phyloP scores from a whole-genome alignment of 306 rosid species.

The Vigna nakashimae region DNA sequence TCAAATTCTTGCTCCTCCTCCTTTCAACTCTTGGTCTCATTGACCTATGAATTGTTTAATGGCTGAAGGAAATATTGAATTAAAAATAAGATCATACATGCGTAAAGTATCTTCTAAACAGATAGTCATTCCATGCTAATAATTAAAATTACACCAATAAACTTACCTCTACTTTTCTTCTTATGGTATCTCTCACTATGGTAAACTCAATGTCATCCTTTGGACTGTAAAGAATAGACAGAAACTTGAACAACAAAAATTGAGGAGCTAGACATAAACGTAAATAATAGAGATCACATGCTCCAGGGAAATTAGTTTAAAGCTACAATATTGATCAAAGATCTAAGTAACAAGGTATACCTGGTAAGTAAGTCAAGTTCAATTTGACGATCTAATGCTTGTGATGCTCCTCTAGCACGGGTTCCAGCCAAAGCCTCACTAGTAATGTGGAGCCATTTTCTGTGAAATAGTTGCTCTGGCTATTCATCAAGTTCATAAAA shows the following conservation, averaged over 20 bases:
- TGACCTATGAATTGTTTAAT: conserved; percentile 28
- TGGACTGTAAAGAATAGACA: conserved; percentile 59
- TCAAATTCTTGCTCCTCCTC: background rate
- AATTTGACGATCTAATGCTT: conserved; percentile 71
- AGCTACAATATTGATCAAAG: background rate
- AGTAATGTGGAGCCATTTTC: conserved; percentile 77
- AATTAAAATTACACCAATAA: conserved; percentile 33
- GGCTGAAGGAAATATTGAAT: conserved; percentile 3
- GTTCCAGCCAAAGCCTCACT: conserved; percentile 99
- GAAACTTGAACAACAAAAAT: conserved; percentile 23
- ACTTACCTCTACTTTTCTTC: conserved; percentile 83
- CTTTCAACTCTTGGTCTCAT: background rate
- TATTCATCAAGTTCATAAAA: conserved; percentile 67
- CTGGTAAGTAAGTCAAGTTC: conserved; percentile 92
- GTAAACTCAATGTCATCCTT: conserved; percentile 93
- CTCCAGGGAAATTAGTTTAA: conserved; percentile 1
- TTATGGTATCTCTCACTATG: conserved; percentile 84
- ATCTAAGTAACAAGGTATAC: conserved; percentile 51
- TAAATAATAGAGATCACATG: conserved; percentile 26
- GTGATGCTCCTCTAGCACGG: conserved; percentile 83
- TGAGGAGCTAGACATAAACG: conserved; percentile 10
- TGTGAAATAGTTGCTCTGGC: conserved; percentile 99
- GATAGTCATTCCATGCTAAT: conserved; percentile 15
- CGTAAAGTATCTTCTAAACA: conserved; percentile 1
- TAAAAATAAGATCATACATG: conserved; percentile 26